Base-by-base conservation (phyloP, 2,329 filamentous ascomycete species). In the Aspergillus calidoustus region DNA sequence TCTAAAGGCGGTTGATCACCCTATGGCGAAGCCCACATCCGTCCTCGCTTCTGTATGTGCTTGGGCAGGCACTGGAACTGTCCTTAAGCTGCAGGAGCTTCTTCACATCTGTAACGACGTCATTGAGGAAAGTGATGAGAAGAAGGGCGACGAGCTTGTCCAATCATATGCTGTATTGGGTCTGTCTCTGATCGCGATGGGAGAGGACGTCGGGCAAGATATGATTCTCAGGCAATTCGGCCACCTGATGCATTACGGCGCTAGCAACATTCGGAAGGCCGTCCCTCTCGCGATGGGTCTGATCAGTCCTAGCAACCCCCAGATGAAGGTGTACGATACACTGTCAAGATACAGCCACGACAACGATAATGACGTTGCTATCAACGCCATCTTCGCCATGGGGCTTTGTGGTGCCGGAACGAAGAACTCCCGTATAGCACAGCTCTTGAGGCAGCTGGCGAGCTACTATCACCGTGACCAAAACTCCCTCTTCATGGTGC, bases 311-410 rank as follows among this genome's bases (percentile, higher is more conserved):
- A 97, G 93, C 81, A 99, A 99, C 81, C 95, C 95, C 11, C 96
- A 99, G 77, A 99, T 99, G 94, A 99, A 98, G 84, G 91, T 99
- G 52, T 99, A 99, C 82, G 95, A 99, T 77, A 99, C 95, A 0
- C 84, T 99, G 11, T 99, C 95, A 55, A 86, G 95, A 74, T 99
- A 99, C 85, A 96, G 91, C 66, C 95, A 99, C 85, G 95, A 99
- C 82, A 99, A 95, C 69, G 95, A 99, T 80, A 96, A 94, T 65
- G 95, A 99, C 72, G 95, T 99, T 51, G 95, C 95, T 44, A 91
- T 99, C 79, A 99, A 98, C 75, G 93, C 95, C 72, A 99, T 99
- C 75, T 99, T 99, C 74, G 93, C 95, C 69, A 99, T 99, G 95
- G 95, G 95, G 79, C 89, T 99, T 62, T 85, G 97, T 43, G 95